These are phyloP conservation scores for Plasmopara halstedii DNA, from an alignment of 352 stramenopile genomes.

Conservation along the genomic window DNA sequence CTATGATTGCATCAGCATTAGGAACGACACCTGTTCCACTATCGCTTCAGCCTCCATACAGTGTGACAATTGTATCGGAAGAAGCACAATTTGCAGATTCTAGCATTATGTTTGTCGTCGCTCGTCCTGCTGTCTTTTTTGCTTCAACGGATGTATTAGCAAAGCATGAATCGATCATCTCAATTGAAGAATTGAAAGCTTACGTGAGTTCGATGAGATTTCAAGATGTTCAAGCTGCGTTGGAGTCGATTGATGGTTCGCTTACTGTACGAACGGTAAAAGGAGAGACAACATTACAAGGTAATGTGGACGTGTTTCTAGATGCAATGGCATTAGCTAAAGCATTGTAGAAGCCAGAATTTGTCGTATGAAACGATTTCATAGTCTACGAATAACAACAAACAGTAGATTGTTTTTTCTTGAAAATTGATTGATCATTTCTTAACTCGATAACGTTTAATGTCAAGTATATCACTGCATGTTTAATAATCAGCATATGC, in stretches of 20 bases:
- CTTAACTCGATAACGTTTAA: too few relatives aligned
- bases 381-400: too few relatives aligned
- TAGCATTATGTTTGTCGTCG: conserved; percentile 53
- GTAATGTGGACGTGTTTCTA: conserved; percentile 64
- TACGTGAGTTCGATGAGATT: conserved; percentile 80
- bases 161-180: conserved; percentile 32
- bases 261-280: conserved; percentile 41
- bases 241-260: conserved; percentile 23
- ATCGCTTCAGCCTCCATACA: conserved; percentile 47
- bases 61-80: conserved; percentile 64
- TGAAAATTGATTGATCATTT: too few relatives aligned
- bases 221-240: conserved; percentile 56
- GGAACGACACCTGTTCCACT: conserved; percentile 54
- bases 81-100: conserved; percentile 66
- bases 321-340: conserved; percentile 16
- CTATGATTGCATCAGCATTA: conserved; percentile 48
- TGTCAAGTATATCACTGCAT: too few relatives aligned
- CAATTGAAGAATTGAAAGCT: conserved; percentile 41
- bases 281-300: conserved; percentile 37
- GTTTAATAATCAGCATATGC: conserved; percentile 28
- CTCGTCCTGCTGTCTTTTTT: conserved; percentile 70
- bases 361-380: too few relatives aligned
- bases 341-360: background rate
- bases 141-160: conserved; percentile 35
- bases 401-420: too few relatives aligned